Conservation (phyloP, 495 filamentous ascomycete species). For the Hyaloscypha hepaticicola region DNA sequence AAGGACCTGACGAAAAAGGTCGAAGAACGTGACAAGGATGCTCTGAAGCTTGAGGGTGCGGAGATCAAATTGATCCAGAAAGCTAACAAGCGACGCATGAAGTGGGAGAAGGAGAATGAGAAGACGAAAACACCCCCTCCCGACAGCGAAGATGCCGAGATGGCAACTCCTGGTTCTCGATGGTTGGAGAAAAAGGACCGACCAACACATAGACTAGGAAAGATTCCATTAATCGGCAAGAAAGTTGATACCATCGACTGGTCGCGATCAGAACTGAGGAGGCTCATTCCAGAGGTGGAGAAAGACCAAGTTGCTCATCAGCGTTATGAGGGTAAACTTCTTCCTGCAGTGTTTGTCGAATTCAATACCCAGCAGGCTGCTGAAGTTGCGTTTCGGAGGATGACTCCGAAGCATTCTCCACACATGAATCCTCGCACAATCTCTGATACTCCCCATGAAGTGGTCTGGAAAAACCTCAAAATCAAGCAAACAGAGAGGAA, state of each 20-base stretch:
- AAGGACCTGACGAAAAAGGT: slow-evolving; percentile 81
- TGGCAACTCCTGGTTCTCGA: slow-evolving; percentile 63
- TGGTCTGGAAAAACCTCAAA: slow-evolving; percentile 84
- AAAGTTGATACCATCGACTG: slow-evolving; percentile 97
- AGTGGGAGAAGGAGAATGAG: slow-evolving; percentile 68
- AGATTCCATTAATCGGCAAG: slow-evolving; percentile 71
- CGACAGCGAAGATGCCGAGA: slow-evolving; percentile 61
- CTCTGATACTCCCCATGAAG: slow-evolving; percentile 74
- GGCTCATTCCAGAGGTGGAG: slow-evolving; percentile 76
- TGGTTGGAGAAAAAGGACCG: slow-evolving; percentile 77
- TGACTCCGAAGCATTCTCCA: slow-evolving; percentile 80
- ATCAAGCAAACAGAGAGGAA: slow-evolving; percentile 86
- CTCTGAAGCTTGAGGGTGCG: slow-evolving; percentile 83
- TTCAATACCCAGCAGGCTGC: slow-evolving; percentile 79
- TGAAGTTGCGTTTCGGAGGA: slow-evolving; percentile 77
- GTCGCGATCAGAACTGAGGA: slow-evolving; percentile 77
- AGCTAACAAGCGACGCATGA: slow-evolving; percentile 74
- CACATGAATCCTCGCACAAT: slow-evolving; percentile 88
- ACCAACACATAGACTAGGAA: slow-evolving; percentile 79
- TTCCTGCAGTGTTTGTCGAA: slow-evolving; percentile 83
- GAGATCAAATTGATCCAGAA: slow-evolving; percentile 82
- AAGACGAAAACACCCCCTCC: slow-evolving; percentile 33
- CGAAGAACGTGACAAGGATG: slow-evolving; percentile 77
- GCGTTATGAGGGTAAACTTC: slow-evolving; percentile 62
- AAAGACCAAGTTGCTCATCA: slow-evolving; percentile 70